phyloP scores from a whole-genome alignment of 345 rosid species.

The Murraya paniculata region DNA sequence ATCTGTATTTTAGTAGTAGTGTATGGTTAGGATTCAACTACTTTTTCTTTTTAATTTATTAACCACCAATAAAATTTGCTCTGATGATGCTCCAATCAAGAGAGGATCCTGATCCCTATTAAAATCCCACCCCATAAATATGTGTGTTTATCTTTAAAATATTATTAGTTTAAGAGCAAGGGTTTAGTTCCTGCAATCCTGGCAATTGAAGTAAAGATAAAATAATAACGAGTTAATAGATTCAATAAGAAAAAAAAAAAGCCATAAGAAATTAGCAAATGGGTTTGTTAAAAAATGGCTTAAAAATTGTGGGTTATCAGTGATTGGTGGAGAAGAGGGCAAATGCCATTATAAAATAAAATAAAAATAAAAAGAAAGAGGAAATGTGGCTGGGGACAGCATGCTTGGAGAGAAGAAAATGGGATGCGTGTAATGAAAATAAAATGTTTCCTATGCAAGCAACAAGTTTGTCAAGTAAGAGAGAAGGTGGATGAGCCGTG shows the following conservation, averaged over 20 bases:
- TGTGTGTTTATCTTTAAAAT: neutral
- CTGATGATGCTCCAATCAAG: too few relatives aligned
- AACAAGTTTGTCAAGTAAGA: conserved; percentile 52
- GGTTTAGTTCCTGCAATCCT: conserved; percentile 38
- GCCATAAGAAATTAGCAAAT: conserved; percentile 13
- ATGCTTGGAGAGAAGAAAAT: conserved; percentile 37
- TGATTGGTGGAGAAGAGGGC: conserved; percentile 25
- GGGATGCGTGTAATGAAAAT: conserved; percentile 30
- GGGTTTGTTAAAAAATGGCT: conserved; percentile 13
- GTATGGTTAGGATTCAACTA: too few relatives aligned
- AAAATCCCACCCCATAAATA: too few relatives aligned
- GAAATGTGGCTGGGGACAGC: conserved; percentile 25
- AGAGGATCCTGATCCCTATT: too few relatives aligned
- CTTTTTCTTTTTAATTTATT: too few relatives aligned
- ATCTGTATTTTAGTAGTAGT: too few relatives aligned
- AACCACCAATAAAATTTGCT: too few relatives aligned
- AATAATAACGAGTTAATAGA: neutral
- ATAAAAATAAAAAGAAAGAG: neutral
- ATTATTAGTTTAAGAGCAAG: conserved; percentile 16
- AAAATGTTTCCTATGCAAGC: conserved; percentile 54
- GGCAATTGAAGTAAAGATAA: conserved; percentile 15
- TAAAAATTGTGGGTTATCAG: neutral
- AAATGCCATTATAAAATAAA: conserved; percentile 2
- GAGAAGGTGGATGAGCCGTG: conserved; percentile 37
- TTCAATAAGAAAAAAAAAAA: conserved; percentile 3